Percentiles rank a stretch among this genome's conserved stretches.
Conservation (phyloP, 2,329 filamentous ascomycete species). For the Parafenestella ontariensis region DNA sequence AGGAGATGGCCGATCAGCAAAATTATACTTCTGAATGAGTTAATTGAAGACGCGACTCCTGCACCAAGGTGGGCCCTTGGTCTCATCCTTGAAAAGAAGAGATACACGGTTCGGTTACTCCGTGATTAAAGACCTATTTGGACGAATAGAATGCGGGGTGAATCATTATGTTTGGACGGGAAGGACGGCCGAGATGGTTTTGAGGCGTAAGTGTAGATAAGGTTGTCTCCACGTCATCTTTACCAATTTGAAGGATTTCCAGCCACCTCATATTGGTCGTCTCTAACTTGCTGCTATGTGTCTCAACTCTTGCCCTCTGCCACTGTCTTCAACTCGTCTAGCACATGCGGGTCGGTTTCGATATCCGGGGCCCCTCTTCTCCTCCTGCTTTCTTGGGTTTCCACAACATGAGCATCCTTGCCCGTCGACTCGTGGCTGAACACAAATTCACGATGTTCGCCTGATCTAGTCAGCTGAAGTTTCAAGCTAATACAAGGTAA, state of each 20-base stretch:
- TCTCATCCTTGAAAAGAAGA: neutral
- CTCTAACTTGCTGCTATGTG: neutral
- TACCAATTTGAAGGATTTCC: neutral
- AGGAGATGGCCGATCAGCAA: constrained; percentile 7
- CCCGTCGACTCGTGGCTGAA: constrained; percentile 35
- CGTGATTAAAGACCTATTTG: neutral
- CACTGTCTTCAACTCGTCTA: constrained; percentile 35
- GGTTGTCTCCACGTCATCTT: neutral
- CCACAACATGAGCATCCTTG: constrained; percentile 37
- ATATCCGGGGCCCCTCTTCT: constrained; percentile 22
- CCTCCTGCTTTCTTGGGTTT: constrained; percentile 31
- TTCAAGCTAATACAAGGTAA: neutral
- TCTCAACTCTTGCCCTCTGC: constrained; percentile 1
- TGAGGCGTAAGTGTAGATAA: neutral
- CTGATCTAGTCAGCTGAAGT: constrained; percentile 4
- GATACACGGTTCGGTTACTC: neutral
- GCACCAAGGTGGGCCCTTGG: constrained; percentile 10
- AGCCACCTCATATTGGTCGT: neutral
- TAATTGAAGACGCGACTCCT: neutral
- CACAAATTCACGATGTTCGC: constrained; percentile 41
- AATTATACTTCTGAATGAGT: neutral
- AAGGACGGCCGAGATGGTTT: neutral
- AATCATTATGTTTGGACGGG: neutral
- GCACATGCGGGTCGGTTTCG: constrained; percentile 38
- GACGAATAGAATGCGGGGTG: neutral